Conservation (phyloP, 768 basidiomycete species). For the Pleurotus tuoliensis region DNA sequence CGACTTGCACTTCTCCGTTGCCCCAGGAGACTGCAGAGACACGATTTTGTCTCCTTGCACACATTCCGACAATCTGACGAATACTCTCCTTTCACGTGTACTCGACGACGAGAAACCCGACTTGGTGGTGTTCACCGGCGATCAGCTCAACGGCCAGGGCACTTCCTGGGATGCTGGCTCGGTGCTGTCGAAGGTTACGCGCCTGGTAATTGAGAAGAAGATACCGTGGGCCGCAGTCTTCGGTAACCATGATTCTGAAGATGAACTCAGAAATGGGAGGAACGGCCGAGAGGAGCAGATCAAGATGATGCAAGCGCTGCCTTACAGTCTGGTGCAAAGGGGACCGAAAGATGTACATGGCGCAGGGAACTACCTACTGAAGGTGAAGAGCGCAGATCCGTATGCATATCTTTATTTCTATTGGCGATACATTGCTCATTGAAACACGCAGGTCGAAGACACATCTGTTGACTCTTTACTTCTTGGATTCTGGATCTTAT, state of each 20-base stretch:
- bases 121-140: constrained; percentile 88
- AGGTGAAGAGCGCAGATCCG: constrained; percentile 82
- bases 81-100: constrained; percentile 62
- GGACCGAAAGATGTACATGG: constrained; percentile 88
- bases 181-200: constrained; percentile 85
- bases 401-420: constrained; percentile 34
- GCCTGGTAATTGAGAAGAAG: constrained; percentile 63
- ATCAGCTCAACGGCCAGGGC: constrained; percentile 90
- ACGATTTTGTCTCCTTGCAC: constrained; percentile 53
- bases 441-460: constrained; percentile 61
- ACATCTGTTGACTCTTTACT: constrained; percentile 87
- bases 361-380: constrained; percentile 87
- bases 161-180: constrained; percentile 88
- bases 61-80: constrained; percentile 76
- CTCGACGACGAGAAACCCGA: constrained; percentile 86
- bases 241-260: constrained; percentile 90
- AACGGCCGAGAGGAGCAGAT: constrained; percentile 70
- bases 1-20: constrained; percentile 90
- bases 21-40: constrained; percentile 74
- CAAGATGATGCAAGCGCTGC: constrained; percentile 68
- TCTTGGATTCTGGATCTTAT: constrained; percentile 86
- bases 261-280: constrained; percentile 2
- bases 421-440: not conserved
- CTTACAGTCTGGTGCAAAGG: constrained; percentile 76
- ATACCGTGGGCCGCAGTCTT: constrained; percentile 93